Percentiles rank a stretch among this genome's conserved stretches.
Evolutionary conservation across 495 filamentous ascomycete genomes (phyloP).

Genomic region (Polyplosphaeria fusca): DNA sequence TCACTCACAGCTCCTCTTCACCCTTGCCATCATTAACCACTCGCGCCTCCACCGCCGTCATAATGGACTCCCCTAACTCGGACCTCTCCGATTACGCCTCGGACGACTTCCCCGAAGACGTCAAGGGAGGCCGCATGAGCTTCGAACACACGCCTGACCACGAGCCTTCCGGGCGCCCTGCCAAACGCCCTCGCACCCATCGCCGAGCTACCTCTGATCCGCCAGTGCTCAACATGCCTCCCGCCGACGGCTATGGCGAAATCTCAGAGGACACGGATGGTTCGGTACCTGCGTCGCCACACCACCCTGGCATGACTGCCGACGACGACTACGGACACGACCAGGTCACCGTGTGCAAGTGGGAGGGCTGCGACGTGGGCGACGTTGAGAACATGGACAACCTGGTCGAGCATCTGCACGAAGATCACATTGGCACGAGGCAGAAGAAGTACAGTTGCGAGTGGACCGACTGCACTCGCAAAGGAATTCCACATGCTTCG

Average conservation of each 20-base stretch:
- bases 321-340: slow-evolving; percentile 66
- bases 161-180: slow-evolving; percentile 34
- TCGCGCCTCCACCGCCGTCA: not conserved
- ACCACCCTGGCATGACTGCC: slow-evolving; percentile 63
- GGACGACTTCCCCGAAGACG: slow-evolving; percentile 36
- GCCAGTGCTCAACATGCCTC: slow-evolving; percentile 25
- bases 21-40: not conserved
- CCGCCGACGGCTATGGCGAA: slow-evolving; percentile 42
- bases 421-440: slow-evolving; percentile 81
- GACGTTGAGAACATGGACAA: slow-evolving; percentile 91
- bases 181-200: slow-evolving; percentile 41
- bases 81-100: slow-evolving; percentile 34
- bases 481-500: slow-evolving; percentile 86
- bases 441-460: slow-evolving; percentile 89
- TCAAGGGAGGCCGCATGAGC: slow-evolving; percentile 32
- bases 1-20: not conserved
- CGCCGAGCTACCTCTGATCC: slow-evolving; percentile 25
- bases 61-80: slow-evolving; percentile 34
- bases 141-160: slow-evolving; percentile 32
- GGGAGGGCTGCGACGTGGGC: slow-evolving; percentile 78
- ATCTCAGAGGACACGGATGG: slow-evolving; percentile 88
- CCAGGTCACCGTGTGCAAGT: slow-evolving; percentile 84
- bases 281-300: slow-evolving; percentile 70
- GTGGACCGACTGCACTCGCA: slow-evolving; percentile 83
- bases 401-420: slow-evolving; percentile 88